A percentile compares a stretch with the other conserved stretches of the same genome.
Conservation (phyloP, 2,329 filamentous ascomycete genomes). For the Rhinocladiella similis region DNA sequence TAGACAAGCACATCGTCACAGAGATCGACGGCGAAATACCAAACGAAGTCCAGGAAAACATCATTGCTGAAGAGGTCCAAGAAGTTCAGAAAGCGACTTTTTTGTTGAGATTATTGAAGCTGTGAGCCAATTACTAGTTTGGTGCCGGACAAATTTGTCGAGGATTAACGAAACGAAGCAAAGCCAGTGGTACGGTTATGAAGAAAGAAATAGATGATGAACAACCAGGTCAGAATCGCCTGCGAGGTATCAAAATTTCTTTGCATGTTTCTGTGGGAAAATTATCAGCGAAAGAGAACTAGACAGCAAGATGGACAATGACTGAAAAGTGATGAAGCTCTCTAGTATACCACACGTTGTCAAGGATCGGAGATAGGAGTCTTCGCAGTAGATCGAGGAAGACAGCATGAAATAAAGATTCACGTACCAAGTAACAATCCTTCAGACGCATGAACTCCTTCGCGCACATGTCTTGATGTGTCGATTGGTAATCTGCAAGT, state of each 20-base stretch:
- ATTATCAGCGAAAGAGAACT: conserved; percentile 5
- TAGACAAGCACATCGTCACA: conserved; percentile 68
- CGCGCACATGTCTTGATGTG: conserved; percentile 86
- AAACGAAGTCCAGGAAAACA: conserved; percentile 53
- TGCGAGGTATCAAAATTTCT: conserved; percentile 42
- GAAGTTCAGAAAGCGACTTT: conserved; percentile 82
- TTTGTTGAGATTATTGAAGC: conserved; percentile 71
- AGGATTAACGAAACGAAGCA: not conserved
- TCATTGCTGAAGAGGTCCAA: conserved; percentile 81
- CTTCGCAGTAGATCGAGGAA: not conserved
- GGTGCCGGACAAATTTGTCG: not conserved
- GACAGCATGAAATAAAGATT: not conserved
- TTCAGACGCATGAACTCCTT: conserved; percentile 84
- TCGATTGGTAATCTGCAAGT: conserved; percentile 81
- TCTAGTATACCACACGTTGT: not conserved
- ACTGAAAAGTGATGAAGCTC: not conserved
- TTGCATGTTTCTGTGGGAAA: conserved; percentile 51
- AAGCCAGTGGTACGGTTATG: not conserved
- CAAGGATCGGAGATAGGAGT: too few relatives aligned
- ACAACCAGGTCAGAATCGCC: not conserved
- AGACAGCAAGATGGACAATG: not conserved
- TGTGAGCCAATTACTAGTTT: conserved; percentile 48
- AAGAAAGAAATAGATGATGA: not conserved
- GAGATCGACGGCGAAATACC: conserved; percentile 52
- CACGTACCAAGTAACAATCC: conserved; percentile 77